A percentile compares a stretch with the other conserved stretches of the same genome.
phyloP scores from a whole-genome alignment of 805 yeast species.

The Barnettozyma californica region DNA sequence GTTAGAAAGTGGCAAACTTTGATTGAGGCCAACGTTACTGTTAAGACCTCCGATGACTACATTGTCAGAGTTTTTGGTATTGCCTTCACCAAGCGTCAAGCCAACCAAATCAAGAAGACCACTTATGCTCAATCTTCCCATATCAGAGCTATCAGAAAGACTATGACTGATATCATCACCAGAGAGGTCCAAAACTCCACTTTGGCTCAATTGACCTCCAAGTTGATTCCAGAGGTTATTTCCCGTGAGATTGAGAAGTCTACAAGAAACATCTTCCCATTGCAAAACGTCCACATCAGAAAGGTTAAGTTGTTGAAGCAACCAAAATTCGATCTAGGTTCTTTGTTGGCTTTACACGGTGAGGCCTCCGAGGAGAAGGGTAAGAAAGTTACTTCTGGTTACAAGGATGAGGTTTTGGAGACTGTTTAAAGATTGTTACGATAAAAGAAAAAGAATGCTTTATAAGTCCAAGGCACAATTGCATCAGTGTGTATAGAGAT shows the following conservation, averaged over 20 bases:
- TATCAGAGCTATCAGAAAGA: conserved; percentile 95
- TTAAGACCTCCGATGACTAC: conserved; percentile 97
- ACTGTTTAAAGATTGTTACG: conserved; percentile 90
- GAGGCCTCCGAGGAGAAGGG: conserved; percentile 95
- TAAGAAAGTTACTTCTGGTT: conserved; percentile 90
- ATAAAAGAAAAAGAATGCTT: conserved; percentile 26
- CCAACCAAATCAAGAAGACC: conserved; percentile 96
- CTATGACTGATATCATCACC: conserved; percentile 92
- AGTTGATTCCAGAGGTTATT: conserved; percentile 97
- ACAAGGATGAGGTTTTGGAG: conserved; percentile 98
- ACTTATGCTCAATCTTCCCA: conserved; percentile 97
- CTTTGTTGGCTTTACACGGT: conserved; percentile 95
- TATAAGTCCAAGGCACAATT: conserved; percentile 5
- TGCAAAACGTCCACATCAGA: conserved; percentile 98
- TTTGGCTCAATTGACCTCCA: conserved; percentile 92
- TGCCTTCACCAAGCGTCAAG: conserved; percentile 97
- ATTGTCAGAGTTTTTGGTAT: conserved; percentile 93
- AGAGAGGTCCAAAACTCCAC: conserved; percentile 95
- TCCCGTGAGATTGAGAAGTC: conserved; percentile 98
- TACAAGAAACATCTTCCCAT: conserved; percentile 91
- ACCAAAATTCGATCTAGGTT: conserved; percentile 97
- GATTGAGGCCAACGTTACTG: conserved; percentile 97
- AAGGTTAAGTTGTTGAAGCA: conserved; percentile 97
- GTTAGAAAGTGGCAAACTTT: conserved; percentile 99
- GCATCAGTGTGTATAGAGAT: conserved; percentile 89